Percentiles rank a stretch among this genome's conserved stretches.
These are phyloP conservation scores for Nannizzia gypsea DNA, from an alignment of 2,329 filamentous ascomycete genomes.

Conservation along the genomic window DNA sequence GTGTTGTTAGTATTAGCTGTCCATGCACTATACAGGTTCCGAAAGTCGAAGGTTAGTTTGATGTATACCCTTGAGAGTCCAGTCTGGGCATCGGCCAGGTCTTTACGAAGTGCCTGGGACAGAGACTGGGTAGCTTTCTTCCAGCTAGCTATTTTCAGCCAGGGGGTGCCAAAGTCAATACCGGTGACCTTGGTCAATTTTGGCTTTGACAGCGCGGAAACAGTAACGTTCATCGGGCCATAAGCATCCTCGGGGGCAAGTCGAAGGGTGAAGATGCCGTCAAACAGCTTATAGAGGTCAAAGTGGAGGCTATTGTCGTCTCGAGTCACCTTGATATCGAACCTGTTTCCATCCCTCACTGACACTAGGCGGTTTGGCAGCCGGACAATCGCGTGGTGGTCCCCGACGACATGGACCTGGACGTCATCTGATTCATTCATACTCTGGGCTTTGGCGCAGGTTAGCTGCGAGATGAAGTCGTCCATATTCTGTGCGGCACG, in stretches of 20 bases:
- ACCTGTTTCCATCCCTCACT: conserved; percentile 33
- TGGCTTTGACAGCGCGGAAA: conserved; percentile 29
- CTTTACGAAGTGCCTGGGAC: conserved; percentile 26
- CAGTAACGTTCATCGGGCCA: conserved; percentile 39
- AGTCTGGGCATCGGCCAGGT: conserved; percentile 28
- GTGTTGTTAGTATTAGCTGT: not conserved
- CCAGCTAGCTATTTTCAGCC: conserved; percentile 38
- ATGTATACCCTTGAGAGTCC: conserved; percentile 28
- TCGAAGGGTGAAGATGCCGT: conserved; percentile 42
- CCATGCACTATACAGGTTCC: conserved; percentile 23
- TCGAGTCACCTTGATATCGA: conserved; percentile 40
- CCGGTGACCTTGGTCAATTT: conserved; percentile 26
- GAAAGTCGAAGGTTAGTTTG: conserved; percentile 29
- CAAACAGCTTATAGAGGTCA: conserved; percentile 39
- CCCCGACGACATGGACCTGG: conserved; percentile 43
- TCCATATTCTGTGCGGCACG: conserved; percentile 15
- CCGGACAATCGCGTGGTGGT: conserved; percentile 43
- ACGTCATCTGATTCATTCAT: conserved; percentile 21
- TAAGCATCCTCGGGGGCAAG: conserved; percentile 40
- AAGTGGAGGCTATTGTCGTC: conserved; percentile 29
- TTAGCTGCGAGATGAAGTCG: conserved; percentile 19
- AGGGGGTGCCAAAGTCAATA: conserved; percentile 36
- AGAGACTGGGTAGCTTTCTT: conserved; percentile 30
- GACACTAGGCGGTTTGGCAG: conserved; percentile 35
- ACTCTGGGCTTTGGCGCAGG: conserved; percentile 12